These are phyloP conservation scores for Pterula multifida DNA, from an alignment of 1,284 basidiomycete species.

Conservation along the genomic window DNA sequence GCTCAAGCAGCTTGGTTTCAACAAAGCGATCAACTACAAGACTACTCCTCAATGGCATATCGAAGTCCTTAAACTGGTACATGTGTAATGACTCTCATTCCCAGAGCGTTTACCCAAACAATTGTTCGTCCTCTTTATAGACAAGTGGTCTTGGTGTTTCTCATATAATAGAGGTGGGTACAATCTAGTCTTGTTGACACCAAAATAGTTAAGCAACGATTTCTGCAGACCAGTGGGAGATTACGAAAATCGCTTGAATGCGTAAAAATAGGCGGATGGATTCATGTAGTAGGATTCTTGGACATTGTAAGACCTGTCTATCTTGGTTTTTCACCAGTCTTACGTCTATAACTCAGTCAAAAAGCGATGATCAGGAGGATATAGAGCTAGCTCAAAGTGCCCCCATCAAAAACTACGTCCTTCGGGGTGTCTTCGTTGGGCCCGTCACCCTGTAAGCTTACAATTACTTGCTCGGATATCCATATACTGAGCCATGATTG, in stretches of 20 bases:
- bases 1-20: neutral
- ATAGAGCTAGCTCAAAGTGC: neutral
- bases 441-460: neutral
- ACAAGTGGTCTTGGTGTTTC: neutral
- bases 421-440: neutral
- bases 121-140: neutral
- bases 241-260: neutral
- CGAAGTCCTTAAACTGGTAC: neutral
- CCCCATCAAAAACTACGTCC: neutral
- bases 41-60: neutral
- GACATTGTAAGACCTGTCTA: neutral
- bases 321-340: neutral
- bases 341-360: too few species aligned
- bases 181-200: neutral
- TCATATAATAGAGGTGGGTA: neutral
- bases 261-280: neutral
- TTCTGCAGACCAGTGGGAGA: too few species aligned
- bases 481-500: neutral
- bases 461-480: neutral
- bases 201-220: too few species aligned
- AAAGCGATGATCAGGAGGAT: too few species aligned
- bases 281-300: neutral
- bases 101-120: neutral
- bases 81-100: neutral
- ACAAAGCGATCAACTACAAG: neutral